A percentile compares a stretch with the other conserved stretches of the same genome.
Conservation (phyloP, 1,139 yeast genomes). For the Pichia sp. region DNA sequence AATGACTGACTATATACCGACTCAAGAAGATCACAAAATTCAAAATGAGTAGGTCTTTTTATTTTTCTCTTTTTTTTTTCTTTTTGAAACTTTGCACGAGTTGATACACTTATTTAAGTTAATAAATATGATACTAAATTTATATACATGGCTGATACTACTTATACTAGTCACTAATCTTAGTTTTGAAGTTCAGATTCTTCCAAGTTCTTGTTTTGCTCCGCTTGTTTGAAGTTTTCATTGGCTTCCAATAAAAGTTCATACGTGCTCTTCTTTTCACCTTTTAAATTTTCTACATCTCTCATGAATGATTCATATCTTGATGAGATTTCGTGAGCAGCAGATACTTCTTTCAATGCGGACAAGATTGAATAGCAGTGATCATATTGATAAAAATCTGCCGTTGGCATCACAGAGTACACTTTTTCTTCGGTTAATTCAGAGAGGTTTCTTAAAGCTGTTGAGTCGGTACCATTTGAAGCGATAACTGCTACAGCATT, state of each 20-base stretch:
- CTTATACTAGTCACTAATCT: too few relatives aligned
- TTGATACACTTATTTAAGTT: too few relatives aligned
- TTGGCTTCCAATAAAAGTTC: constrained; percentile 3
- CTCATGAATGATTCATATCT: constrained; percentile 8
- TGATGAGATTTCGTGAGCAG: constrained; percentile 1
- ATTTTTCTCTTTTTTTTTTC: too few relatives aligned
- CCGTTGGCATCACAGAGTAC: constrained; percentile 6
- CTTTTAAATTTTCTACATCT: constrained; percentile 6
- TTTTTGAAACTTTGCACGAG: too few relatives aligned
- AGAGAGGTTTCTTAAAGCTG: constrained; percentile 3
- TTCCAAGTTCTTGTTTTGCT: too few relatives aligned
- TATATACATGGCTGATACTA: too few relatives aligned
- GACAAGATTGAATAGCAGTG: constrained; percentile 18
- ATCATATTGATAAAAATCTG: constrained; percentile 12
- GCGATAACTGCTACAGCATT: constrained; percentile 10
- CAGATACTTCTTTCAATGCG: constrained; percentile 13
- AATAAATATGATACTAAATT: too few relatives aligned
- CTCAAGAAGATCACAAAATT: too few relatives aligned
- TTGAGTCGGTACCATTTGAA: constrained; percentile 8
- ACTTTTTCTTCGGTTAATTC: constrained; percentile 7
- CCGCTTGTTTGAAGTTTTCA: too few relatives aligned
- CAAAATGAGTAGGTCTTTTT: too few relatives aligned
- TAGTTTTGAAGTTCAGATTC: too few relatives aligned
- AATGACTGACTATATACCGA: too few relatives aligned
- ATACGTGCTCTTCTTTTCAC: constrained; percentile 3